Conservation (phyloP, 495 filamentous ascomycete genomes). For the Xylaria castorea region DNA sequence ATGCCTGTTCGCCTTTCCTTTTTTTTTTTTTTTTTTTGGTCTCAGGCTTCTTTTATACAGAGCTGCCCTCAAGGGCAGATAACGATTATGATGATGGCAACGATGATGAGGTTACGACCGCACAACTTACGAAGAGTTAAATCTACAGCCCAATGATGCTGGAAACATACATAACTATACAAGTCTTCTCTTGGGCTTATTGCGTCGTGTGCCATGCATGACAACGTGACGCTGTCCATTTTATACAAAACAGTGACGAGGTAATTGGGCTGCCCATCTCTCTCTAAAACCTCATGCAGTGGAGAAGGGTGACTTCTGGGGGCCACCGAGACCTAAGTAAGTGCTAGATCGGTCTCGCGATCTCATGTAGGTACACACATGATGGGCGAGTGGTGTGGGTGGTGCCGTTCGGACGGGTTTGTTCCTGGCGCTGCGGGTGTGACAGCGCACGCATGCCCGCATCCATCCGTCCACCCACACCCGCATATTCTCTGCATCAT, state of each 20-base stretch:
- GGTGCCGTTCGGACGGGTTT: conserved; percentile 28
- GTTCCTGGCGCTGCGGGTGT: conserved; percentile 27
- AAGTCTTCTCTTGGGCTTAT: conserved; percentile 15
- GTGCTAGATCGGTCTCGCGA: conserved; percentile 2
- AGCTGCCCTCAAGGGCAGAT: conserved; percentile 29
- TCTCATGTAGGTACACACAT: conserved; percentile 20
- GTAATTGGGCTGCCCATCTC: background rate
- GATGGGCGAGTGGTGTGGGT: conserved; percentile 25
- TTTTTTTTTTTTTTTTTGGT: conserved; percentile 4
- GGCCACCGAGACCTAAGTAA: conserved; percentile 2
- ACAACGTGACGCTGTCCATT: conserved; percentile 1
- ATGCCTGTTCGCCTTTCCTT: conserved; percentile 15
- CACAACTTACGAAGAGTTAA: conserved; percentile 26
- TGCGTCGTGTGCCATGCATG: background rate
- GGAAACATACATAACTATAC: conserved; percentile 19
- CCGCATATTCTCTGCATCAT: conserved; percentile 23
- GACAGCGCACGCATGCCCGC: conserved; percentile 26
- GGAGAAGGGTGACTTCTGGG: conserved; percentile 9
- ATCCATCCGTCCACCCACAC: conserved; percentile 22
- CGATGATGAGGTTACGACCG: conserved; percentile 30
- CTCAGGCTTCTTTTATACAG: conserved; percentile 17
- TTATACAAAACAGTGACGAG: background rate
- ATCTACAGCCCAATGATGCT: conserved; percentile 19
- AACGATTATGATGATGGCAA: conserved; percentile 26
- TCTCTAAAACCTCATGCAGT: background rate